Evolutionary conservation across 1,284 basidiomycete genomes (phyloP).

Genomic region (Ustilago curta): DNA sequence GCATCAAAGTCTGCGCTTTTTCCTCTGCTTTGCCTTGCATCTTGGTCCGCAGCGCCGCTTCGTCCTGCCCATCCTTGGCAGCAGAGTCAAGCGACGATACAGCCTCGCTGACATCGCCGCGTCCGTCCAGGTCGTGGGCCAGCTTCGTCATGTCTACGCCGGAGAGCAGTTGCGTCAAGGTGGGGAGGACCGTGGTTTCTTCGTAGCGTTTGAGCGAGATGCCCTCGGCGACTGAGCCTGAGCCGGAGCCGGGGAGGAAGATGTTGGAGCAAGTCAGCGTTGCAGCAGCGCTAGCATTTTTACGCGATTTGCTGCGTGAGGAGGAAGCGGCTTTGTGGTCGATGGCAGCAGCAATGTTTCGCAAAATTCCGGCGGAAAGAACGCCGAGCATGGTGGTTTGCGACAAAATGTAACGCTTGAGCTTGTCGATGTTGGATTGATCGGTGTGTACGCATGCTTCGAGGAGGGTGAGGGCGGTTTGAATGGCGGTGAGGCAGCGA

Average conservation of each 20-base stretch:
- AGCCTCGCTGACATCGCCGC: slow-evolving; percentile 23
- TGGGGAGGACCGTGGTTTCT: slow-evolving; percentile 32
- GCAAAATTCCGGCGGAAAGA: slow-evolving; percentile 42
- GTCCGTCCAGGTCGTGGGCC: slow-evolving; percentile 39
- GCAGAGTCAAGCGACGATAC: slow-evolving; percentile 17
- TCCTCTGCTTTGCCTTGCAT: slow-evolving; percentile 52
- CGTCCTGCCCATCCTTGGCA: slow-evolving; percentile 17
- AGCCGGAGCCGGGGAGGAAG: slow-evolving; percentile 23
- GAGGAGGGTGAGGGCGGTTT: slow-evolving; percentile 37
- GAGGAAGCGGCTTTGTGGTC: slow-evolving; percentile 20
- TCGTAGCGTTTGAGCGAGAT: slow-evolving; percentile 34
- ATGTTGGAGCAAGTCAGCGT: slow-evolving; percentile 31
- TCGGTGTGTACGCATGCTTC: slow-evolving; percentile 45
- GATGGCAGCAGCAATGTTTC: slow-evolving; percentile 44
- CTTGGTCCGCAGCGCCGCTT: slow-evolving; percentile 27
- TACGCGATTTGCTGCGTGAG: slow-evolving; percentile 16
- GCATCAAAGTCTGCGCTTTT: slow-evolving; percentile 51
- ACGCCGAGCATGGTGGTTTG: slow-evolving; percentile 54
- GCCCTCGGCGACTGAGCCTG: background rate
- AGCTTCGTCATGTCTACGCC: slow-evolving; percentile 35
- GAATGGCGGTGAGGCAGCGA: slow-evolving; percentile 35
- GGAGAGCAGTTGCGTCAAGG: slow-evolving; percentile 21
- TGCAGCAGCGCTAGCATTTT: slow-evolving; percentile 4
- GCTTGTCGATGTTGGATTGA: slow-evolving; percentile 32
- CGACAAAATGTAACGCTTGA: slow-evolving; percentile 45